Conservation (phyloP, 78 protist genomes). For the Dictyostelium purpureum region DNA sequence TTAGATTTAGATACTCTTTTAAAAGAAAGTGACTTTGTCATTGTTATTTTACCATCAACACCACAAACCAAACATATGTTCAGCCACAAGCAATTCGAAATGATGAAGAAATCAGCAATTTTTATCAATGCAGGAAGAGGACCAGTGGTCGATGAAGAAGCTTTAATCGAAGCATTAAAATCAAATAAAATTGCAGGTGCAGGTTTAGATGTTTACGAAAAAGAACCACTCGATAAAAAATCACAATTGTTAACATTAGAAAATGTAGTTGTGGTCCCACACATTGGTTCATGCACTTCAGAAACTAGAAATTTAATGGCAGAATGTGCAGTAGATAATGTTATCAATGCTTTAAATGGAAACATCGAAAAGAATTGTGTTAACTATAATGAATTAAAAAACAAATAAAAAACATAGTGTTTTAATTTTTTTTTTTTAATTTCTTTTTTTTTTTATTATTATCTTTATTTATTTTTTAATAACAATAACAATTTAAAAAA, state of each 20-base stretch:
- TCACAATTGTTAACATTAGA: background rate
- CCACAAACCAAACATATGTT: slow-evolving; percentile 39
- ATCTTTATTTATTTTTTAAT: too few relatives aligned
- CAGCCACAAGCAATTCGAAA: background rate
- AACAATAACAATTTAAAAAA: too few relatives aligned
- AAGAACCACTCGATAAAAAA: slow-evolving; percentile 8
- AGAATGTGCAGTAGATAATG: slow-evolving; percentile 8
- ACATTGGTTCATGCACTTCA: background rate
- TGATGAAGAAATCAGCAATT: slow-evolving; percentile 46
- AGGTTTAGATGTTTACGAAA: slow-evolving; percentile 76
- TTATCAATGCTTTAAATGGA: background rate
- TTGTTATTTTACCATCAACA: background rate
- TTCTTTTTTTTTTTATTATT: too few relatives aligned
- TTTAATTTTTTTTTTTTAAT: too few relatives aligned
- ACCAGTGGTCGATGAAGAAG: slow-evolving; percentile 26
- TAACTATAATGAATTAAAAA: background rate
- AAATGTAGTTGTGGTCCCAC: background rate
- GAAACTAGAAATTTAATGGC: slow-evolving; percentile 7
- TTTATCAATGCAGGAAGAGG: slow-evolving; percentile 73
- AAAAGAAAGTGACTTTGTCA: slow-evolving; percentile 14
- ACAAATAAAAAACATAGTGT: too few relatives aligned
- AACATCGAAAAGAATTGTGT: slow-evolving; percentile 20
- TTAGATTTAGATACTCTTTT: background rate
- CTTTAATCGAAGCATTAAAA: slow-evolving; percentile 39
- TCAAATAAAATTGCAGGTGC: slow-evolving; percentile 40